Base-by-base conservation (phyloP, 2,329 filamentous ascomycete species). In the Periconia sp. region DNA sequence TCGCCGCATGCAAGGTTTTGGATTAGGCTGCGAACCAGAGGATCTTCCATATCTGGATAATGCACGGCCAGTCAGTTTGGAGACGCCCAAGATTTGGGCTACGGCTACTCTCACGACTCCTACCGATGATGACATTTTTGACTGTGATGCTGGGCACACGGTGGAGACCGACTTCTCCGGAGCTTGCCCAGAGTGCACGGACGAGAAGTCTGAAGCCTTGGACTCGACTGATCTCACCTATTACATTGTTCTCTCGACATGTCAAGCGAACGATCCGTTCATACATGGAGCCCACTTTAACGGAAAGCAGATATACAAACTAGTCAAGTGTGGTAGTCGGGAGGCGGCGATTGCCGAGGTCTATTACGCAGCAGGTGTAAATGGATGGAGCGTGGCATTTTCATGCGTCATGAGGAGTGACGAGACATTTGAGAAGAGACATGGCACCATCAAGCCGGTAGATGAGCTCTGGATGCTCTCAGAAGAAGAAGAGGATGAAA, bases 351-450 rank as follows among this genome's bases (percentile, higher is more conserved):
- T 50, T 2, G 47, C 59, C 1, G 63, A 69, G 35, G 55, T 57
- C 0, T 69, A 64, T 34, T 61, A 66, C 36, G 50, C 56, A 2
- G 41, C 58, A 5, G 63, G 65, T 2, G 36, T 59, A 8, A 57
- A 62, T 22, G 65, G 66, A 1, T 68, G 59, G 59, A 66, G 53
- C 24, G 28, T 69, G 2, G 56, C 50, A 0, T 70, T 69, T 23
- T 61, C 59, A 15, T 70, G 65, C 23, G 57, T 66, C 3, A 54
- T 61, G 44, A 52, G 55, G 34, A 40, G 48, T 2, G 57, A 50
- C 4, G 61, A 68, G 21, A 56, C 48, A 4, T 50, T 57, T 18
- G 52, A 54, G 9, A 56, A 61, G 5, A 43, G 47, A 10, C 26
- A 25, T 29, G 55, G 23, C 6, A 43, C 39, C 9, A 44, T 56